Evolutionary conservation across 345 rosid genomes (phyloP).

Genomic region (Salix purpurea): DNA sequence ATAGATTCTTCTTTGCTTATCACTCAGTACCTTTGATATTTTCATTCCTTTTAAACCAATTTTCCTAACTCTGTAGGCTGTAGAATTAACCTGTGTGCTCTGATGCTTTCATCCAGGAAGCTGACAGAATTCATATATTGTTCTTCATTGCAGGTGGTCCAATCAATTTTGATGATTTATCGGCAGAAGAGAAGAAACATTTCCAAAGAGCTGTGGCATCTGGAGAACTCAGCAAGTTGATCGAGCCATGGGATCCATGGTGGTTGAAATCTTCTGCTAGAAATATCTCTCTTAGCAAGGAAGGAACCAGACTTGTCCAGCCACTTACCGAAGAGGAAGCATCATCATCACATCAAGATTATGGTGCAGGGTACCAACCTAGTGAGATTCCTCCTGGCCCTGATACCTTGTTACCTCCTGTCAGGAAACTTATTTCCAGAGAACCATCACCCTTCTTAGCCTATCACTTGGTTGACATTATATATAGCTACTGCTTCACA

Average conservation of each 20-base stretch:
- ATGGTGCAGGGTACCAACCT: slow-evolving; percentile 18
- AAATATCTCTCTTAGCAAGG: slow-evolving; percentile 48
- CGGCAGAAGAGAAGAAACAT: slow-evolving; percentile 65
- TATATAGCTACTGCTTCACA: slow-evolving; percentile 74
- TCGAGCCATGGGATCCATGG: slow-evolving; percentile 97
- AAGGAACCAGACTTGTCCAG: slow-evolving; percentile 63
- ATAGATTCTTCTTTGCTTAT: background rate
- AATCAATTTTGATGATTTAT: slow-evolving; percentile 59
- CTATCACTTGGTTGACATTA: slow-evolving; percentile 66
- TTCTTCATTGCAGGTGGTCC: slow-evolving; percentile 39
- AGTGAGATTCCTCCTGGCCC: slow-evolving; percentile 71
- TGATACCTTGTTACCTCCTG: slow-evolving; percentile 45
- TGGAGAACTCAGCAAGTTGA: slow-evolving; percentile 85
- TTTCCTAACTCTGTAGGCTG: slow-evolving; percentile 4
- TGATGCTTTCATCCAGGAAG: slow-evolving; percentile 1
- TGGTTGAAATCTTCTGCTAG: slow-evolving; percentile 74
- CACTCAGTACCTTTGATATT: background rate
- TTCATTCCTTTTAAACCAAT: background rate
- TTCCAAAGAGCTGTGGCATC: slow-evolving; percentile 82
- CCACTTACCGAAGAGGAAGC: slow-evolving; percentile 30
- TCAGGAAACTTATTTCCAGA: slow-evolving; percentile 52
- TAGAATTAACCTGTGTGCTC: background rate
- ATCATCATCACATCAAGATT: slow-evolving; percentile 18
- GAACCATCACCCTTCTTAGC: slow-evolving; percentile 72
- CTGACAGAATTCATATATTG: slow-evolving; percentile 1